Conservation (phyloP, 2,329 filamentous ascomycete species). For the Diaporthe aspalathi region DNA sequence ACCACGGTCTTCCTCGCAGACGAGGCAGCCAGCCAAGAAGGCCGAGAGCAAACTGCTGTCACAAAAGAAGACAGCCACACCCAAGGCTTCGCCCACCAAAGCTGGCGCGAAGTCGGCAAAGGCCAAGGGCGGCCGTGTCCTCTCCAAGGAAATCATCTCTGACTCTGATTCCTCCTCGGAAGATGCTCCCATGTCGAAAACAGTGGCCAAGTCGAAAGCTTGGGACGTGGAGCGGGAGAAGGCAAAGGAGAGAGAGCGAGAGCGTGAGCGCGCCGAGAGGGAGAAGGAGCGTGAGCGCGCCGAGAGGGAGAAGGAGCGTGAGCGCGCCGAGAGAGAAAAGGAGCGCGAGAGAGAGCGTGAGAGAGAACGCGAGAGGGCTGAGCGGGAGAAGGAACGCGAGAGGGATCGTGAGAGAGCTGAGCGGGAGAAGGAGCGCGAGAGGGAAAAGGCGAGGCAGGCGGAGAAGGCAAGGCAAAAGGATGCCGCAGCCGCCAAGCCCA, state of each 20-base stretch:
- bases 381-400: conserved; percentile 21
- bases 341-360: conserved; percentile 25
- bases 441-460: conserved; percentile 41
- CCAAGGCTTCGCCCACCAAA: conserved; percentile 58
- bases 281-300: conserved; percentile 23
- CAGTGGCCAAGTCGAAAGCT: conserved; percentile 45
- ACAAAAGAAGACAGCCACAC: conserved; percentile 52
- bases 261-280: conserved; percentile 3
- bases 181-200: conserved; percentile 57
- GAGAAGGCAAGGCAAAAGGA: conserved; percentile 47
- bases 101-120: conserved; percentile 46
- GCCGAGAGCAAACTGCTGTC: conserved; percentile 64
- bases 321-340: background rate
- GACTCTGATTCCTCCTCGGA: conserved; percentile 66
- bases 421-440: conserved; percentile 25
- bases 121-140: conserved; percentile 55
- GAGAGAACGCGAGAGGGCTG: conserved; percentile 3
- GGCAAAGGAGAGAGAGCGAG: conserved; percentile 27
- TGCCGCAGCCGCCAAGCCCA: conserved; percentile 45
- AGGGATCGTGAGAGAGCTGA: too few relatives aligned
- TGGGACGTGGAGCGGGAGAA: conserved; percentile 27
- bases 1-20: conserved; percentile 63
- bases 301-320: conserved; percentile 24
- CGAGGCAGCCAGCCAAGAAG: conserved; percentile 66
- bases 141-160: conserved; percentile 67